phyloP scores from a whole-genome alignment of 2,329 filamentous ascomycete genomes.

The Diaporthe batatas region DNA sequence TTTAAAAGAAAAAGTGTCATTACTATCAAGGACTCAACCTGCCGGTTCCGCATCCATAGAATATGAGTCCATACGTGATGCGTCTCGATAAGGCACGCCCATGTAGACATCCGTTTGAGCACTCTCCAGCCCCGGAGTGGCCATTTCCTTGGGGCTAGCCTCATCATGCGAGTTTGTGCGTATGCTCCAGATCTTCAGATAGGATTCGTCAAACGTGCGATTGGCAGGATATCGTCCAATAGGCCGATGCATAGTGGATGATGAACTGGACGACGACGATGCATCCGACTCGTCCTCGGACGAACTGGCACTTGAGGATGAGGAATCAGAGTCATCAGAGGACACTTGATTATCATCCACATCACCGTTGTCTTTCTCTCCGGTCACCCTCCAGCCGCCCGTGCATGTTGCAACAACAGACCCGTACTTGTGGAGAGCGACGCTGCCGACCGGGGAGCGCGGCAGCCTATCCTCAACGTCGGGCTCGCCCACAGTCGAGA shows the following conservation, averaged over 20 bases:
- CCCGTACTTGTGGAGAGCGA: constrained; percentile 66
- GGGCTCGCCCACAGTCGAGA: constrained; percentile 51
- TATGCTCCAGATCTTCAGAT: constrained; percentile 61
- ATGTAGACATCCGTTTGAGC: background rate
- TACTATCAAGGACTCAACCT: background rate
- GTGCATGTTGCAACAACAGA: constrained; percentile 70
- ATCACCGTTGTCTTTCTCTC: constrained; percentile 35
- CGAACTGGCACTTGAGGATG: constrained; percentile 28
- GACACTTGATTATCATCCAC: constrained; percentile 23
- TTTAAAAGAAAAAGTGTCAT: too few relatives aligned
- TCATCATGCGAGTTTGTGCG: constrained; percentile 28
- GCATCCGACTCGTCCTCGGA: constrained; percentile 12
- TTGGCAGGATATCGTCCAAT: background rate
- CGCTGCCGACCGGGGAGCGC: constrained; percentile 61
- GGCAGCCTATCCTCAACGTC: constrained; percentile 45
- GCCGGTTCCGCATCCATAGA: too few relatives aligned
- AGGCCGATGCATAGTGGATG: background rate
- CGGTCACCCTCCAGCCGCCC: constrained; percentile 62
- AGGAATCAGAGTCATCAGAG: background rate
- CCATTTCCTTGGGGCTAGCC: background rate
- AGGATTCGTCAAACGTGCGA: constrained; percentile 54
- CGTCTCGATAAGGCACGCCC: background rate
- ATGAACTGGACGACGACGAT: background rate
- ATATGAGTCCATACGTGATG: background rate
- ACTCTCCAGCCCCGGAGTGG: background rate